Conservation (phyloP, 2,329 filamentous ascomycete genomes). For the Ophiostoma montium region DNA sequence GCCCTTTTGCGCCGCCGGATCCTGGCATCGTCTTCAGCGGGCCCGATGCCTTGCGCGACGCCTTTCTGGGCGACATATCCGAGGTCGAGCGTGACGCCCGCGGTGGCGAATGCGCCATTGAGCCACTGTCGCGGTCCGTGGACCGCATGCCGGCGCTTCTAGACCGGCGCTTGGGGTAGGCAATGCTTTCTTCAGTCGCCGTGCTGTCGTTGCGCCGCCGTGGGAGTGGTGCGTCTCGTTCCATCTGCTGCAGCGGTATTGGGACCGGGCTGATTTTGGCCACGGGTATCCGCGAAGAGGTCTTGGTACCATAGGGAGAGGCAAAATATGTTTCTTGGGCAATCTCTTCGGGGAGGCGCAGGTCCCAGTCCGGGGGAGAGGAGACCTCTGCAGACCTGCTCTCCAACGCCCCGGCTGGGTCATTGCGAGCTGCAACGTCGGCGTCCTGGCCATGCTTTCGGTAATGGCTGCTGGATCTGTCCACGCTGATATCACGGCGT, state of each 20-base stretch:
- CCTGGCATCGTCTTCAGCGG: constrained; percentile 23
- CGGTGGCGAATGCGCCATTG: background rate
- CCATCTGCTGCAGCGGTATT: constrained; percentile 55
- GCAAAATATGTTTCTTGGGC: constrained; percentile 45
- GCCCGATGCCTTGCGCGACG: constrained; percentile 30
- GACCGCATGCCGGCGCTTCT: constrained; percentile 50
- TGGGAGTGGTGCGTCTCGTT: constrained; percentile 55
- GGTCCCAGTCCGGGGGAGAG: constrained; percentile 48
- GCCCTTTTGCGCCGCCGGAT: constrained; percentile 45
- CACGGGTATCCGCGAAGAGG: constrained; percentile 73
- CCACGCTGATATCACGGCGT: constrained; percentile 13
- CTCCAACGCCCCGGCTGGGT: constrained; percentile 26
- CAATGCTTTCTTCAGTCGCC: constrained; percentile 40
- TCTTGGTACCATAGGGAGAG: constrained; percentile 38
- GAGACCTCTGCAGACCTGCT: constrained; percentile 25
- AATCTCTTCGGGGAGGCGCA: constrained; percentile 65
- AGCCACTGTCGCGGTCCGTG: background rate
- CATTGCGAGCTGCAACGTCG: constrained; percentile 28
- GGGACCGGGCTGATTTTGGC: constrained; percentile 67
- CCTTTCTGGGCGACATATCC: constrained; percentile 43
- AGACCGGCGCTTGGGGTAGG: constrained; percentile 47
- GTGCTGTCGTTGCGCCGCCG: constrained; percentile 44
- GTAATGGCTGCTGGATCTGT: constrained; percentile 20
- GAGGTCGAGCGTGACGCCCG: constrained; percentile 23
- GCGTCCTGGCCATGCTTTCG: constrained; percentile 21